Evolutionary conservation across 805 yeast species (phyloP).

Genomic region (Grigorovia transvaalensis): DNA sequence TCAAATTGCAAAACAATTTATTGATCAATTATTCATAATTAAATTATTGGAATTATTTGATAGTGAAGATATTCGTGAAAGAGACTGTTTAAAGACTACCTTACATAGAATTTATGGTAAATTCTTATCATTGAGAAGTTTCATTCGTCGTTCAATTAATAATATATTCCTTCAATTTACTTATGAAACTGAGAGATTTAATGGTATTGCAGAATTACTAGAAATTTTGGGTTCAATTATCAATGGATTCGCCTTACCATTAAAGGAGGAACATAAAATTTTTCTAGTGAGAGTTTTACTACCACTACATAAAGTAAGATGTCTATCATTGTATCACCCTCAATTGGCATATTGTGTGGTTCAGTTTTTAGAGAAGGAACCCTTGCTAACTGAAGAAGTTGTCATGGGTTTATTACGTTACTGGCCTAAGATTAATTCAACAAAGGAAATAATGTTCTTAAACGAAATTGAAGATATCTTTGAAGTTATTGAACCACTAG

Average conservation of each 20-base stretch:
- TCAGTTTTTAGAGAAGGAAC: slow-evolving; percentile 93
- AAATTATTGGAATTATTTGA: slow-evolving; percentile 81
- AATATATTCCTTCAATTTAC: slow-evolving; percentile 87
- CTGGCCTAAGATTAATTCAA: slow-evolving; percentile 94
- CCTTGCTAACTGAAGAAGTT: slow-evolving; percentile 87
- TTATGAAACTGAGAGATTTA: slow-evolving; percentile 91
- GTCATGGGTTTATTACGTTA: slow-evolving; percentile 82
- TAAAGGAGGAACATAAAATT: slow-evolving; percentile 93
- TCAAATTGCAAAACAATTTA: slow-evolving; percentile 82
- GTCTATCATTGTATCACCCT: slow-evolving; percentile 85
- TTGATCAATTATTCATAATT: slow-evolving; percentile 82
- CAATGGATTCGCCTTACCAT: slow-evolving; percentile 94
- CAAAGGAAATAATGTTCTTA: slow-evolving; percentile 91
- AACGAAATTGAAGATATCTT: slow-evolving; percentile 95
- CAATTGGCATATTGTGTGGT: slow-evolving; percentile 95
- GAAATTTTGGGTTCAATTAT: slow-evolving; percentile 94
- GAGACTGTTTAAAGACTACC: slow-evolving; percentile 91
- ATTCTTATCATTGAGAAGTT: slow-evolving; percentile 78
- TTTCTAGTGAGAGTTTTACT: slow-evolving; percentile 77
- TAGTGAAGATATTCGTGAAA: slow-evolving; percentile 91
- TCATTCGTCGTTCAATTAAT: slow-evolving; percentile 81
- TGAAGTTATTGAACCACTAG: slow-evolving; percentile 90
- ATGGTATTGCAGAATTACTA: slow-evolving; percentile 88
- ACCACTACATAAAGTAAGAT: slow-evolving; percentile 87
- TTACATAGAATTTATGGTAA: slow-evolving; percentile 94